A percentile compares a stretch with the other conserved stretches of the same genome.
Conservation (phyloP, 495 filamentous ascomycete species). For the Hypoxylon crocopeplum region DNA sequence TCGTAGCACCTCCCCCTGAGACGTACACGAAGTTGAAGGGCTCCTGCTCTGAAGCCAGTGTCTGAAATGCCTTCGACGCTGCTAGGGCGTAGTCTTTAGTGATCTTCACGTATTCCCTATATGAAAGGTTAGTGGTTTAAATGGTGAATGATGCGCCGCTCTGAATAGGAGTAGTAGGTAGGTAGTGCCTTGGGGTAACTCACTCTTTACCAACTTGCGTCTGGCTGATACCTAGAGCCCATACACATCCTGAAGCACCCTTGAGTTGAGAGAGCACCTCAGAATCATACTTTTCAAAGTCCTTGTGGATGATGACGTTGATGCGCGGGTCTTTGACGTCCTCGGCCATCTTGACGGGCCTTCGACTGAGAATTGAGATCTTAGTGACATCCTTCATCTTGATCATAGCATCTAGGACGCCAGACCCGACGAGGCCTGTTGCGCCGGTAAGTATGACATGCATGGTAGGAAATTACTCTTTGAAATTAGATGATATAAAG, state of each 20-base stretch:
- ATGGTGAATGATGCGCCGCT: background rate
- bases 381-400: slow-evolving; percentile 60
- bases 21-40: slow-evolving; percentile 75
- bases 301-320: slow-evolving; percentile 70
- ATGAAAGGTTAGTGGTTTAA: background rate
- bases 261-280: slow-evolving; percentile 64
- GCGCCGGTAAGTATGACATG: slow-evolving; percentile 79
- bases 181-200: slow-evolving; percentile 33
- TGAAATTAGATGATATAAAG: background rate
- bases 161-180: too few relatives aligned
- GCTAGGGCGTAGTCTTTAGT: slow-evolving; percentile 68
- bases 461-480: slow-evolving; percentile 46
- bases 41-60: slow-evolving; percentile 46
- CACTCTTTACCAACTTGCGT: slow-evolving; percentile 66
- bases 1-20: slow-evolving; percentile 64
- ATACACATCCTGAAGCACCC: slow-evolving; percentile 71
- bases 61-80: slow-evolving; percentile 66
- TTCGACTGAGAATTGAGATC: slow-evolving; percentile 70
- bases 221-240: slow-evolving; percentile 71
- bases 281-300: slow-evolving; percentile 64
- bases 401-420: slow-evolving; percentile 69
- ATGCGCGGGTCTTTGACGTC: slow-evolving; percentile 62
- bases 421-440: slow-evolving; percentile 74
- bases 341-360: slow-evolving; percentile 69
- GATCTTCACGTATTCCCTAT: slow-evolving; percentile 70